phyloP scores from a whole-genome alignment of 2,329 filamentous ascomycete genomes.

The Cordyceps pruinosa region DNA sequence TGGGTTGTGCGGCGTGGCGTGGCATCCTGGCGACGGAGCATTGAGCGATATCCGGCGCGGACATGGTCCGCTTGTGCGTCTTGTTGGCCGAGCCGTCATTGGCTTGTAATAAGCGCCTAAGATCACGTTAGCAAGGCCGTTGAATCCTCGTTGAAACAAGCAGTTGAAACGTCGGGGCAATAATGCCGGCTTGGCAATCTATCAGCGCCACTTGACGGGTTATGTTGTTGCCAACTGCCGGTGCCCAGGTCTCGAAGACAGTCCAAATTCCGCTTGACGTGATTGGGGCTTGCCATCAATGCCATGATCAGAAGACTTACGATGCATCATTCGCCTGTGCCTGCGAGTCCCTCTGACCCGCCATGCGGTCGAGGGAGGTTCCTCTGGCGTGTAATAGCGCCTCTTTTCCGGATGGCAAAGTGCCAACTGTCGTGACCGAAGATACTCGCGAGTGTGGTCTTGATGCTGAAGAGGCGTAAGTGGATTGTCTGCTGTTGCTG shows the following conservation, averaged over 20 bases:
- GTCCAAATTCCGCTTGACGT: neutral
- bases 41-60: conserved; percentile 39
- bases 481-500: conserved; percentile 47
- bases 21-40: conserved; percentile 15
- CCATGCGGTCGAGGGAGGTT: neutral
- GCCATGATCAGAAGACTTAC: neutral
- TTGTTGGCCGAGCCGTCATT: neutral
- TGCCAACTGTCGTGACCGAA: conserved; percentile 45
- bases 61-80: conserved; percentile 40
- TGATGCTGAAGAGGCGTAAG: conserved; percentile 41
- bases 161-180: conserved; percentile 4
- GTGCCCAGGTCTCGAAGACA: neutral
- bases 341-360: neutral
- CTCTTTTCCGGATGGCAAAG: conserved; percentile 23
- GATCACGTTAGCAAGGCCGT: neutral
- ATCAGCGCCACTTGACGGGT: neutral
- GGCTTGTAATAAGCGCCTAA: conserved; percentile 19
- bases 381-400: conserved; percentile 15
- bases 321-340: neutral
- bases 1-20: conserved; percentile 1
- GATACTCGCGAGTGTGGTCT: conserved; percentile 46
- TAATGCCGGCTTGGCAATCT: neutral
- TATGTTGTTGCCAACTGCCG: neutral
- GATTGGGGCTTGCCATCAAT: neutral
- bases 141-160: conserved; percentile 19